Conservation (phyloP, 2,329 filamentous ascomycete species). For the Leptodontidium sp. region DNA sequence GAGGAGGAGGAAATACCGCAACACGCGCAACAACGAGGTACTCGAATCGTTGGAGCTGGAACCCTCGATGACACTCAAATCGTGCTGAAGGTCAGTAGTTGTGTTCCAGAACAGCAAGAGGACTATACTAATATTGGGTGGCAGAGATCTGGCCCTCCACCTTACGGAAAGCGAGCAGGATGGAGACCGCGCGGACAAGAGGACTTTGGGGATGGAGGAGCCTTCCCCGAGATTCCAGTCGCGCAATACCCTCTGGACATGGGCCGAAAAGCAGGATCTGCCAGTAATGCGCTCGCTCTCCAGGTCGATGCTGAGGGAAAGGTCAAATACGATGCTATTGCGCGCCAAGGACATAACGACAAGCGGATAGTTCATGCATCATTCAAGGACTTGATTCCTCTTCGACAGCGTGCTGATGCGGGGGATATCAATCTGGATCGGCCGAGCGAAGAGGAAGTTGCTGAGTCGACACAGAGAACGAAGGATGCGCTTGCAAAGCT, state of each 20-base stretch:
- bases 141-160: slow-evolving; percentile 81
- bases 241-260: slow-evolving; percentile 97
- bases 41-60: slow-evolving; percentile 80
- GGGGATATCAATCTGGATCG: slow-evolving; percentile 89
- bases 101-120: background rate
- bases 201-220: slow-evolving; percentile 95
- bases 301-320: slow-evolving; percentile 92
- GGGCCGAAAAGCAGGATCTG: slow-evolving; percentile 77
- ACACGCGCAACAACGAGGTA: slow-evolving; percentile 78
- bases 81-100: slow-evolving; percentile 70
- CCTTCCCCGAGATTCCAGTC: slow-evolving; percentile 91
- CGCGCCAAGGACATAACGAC: slow-evolving; percentile 84
- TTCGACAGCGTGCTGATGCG: slow-evolving; percentile 90
- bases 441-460: slow-evolving; percentile 85
- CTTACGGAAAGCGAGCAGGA: slow-evolving; percentile 85
- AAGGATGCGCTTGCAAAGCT: slow-evolving; percentile 84
- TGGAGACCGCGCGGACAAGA: slow-evolving; percentile 91
- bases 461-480: slow-evolving; percentile 85
- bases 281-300: slow-evolving; percentile 88
- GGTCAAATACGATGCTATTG: slow-evolving; percentile 96
- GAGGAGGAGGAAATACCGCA: slow-evolving; percentile 83
- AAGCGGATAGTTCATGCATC: slow-evolving; percentile 89
- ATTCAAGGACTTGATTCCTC: slow-evolving; percentile 95
- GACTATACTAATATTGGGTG: slow-evolving; percentile 38
- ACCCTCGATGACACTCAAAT: slow-evolving; percentile 87